A percentile compares a stretch with the other conserved stretches of the same genome.
Conservation (phyloP, 352 stramenopile genomes). For the Globisporangium iwayamae region DNA sequence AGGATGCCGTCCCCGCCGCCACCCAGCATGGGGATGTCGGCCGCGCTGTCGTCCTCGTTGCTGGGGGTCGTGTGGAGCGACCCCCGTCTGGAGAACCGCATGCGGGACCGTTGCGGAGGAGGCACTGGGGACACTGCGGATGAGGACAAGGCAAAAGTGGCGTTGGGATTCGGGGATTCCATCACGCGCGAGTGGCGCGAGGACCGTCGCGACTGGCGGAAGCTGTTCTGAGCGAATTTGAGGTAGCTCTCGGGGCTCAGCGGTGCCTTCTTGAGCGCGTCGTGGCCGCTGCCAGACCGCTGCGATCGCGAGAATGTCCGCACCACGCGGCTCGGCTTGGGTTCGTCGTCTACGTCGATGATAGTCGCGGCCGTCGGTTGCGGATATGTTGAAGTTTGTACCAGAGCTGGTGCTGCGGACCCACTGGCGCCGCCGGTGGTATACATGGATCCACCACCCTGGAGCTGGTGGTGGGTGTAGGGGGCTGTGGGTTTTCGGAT, state of each 20-base stretch:
- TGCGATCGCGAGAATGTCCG: slow-evolving; percentile 8
- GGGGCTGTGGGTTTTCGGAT: slow-evolving; percentile 5
- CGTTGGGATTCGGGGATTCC: neutral
- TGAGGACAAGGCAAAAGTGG: neutral
- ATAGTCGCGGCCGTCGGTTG: slow-evolving; percentile 6
- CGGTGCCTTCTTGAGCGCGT: neutral
- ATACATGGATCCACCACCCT: neutral
- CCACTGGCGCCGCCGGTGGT: neutral
- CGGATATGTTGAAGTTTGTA: neutral
- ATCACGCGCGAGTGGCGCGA: slow-evolving; percentile 3
- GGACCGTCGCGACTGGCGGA: slow-evolving; percentile 1
- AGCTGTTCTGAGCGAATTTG: slow-evolving; percentile 7
- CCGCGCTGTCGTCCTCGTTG: neutral
- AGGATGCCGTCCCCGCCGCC: neutral
- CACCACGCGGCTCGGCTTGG: slow-evolving; percentile 23
- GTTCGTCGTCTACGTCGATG: slow-evolving; percentile 14
- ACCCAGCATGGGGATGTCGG: slow-evolving; percentile 16
- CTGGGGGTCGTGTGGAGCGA: neutral
- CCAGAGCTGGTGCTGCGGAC: neutral
- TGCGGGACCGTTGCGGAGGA: neutral
- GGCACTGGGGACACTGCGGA: neutral
- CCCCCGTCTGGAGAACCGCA: slow-evolving; percentile 11
- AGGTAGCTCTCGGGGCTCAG: slow-evolving; percentile 14
- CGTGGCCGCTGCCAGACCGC: neutral
- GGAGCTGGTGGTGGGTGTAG: neutral